phyloP scores from a whole-genome alignment of 2,329 filamentous ascomycete species.

The Hypocrella siamensis region DNA sequence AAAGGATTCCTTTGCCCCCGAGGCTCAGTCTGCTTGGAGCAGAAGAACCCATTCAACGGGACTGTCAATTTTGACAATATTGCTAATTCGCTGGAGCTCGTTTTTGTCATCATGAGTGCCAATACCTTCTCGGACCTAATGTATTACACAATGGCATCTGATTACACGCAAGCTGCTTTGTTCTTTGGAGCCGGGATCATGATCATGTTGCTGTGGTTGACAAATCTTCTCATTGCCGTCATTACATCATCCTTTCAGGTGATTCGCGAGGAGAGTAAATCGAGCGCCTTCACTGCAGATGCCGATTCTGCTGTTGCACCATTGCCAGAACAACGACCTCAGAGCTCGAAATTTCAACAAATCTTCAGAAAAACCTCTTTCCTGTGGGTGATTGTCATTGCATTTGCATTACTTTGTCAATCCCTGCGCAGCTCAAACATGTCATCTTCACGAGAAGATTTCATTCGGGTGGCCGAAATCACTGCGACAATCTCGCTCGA shows the following conservation, averaged over 20 bases:
- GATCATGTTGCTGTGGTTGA: conserved; percentile 90
- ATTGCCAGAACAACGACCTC: conserved; percentile 20
- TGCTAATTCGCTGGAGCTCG: conserved; percentile 74
- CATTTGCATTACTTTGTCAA: conserved; percentile 66
- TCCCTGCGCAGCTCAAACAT: conserved; percentile 63
- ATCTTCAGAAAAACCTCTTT: conserved; percentile 59
- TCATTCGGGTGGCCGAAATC: conserved; percentile 61
- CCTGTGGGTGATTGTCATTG: conserved; percentile 70
- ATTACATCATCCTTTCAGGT: conserved; percentile 98
- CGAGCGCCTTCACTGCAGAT: conserved; percentile 78
- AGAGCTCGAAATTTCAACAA: conserved; percentile 42
- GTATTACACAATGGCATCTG: conserved; percentile 83
- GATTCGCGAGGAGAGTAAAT: conserved; percentile 88
- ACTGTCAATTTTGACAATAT: conserved; percentile 96
- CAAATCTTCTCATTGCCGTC: conserved; percentile 86
- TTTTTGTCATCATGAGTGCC: conserved; percentile 96
- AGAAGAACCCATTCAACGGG: conserved; percentile 61
- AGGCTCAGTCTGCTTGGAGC: conserved; percentile 70
- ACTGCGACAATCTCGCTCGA: conserved; percentile 65
- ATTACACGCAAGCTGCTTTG: conserved; percentile 73
- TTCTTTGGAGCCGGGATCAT: conserved; percentile 65
- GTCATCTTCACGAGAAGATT: conserved; percentile 38
- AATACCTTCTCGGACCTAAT: conserved; percentile 94
- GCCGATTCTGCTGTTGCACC: conserved; percentile 29
- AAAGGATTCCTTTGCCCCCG: conserved; percentile 85